Base-by-base conservation (phyloP, 139 green algal species). In the Trebouxia sp. region DNA sequence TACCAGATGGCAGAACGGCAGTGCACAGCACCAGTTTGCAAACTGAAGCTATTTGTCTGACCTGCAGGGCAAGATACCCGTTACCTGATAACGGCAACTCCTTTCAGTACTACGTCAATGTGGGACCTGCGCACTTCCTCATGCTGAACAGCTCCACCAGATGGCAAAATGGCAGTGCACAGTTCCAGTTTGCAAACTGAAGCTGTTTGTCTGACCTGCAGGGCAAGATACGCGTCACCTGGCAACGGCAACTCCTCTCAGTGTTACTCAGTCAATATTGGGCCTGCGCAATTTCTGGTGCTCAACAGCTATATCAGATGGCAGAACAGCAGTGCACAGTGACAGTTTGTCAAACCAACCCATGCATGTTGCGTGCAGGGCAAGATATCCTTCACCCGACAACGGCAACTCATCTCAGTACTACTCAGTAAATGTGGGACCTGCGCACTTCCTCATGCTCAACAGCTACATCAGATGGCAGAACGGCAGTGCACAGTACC, bases 121-220 rank as follows among this genome's bases (percentile, higher is more conserved):
- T 70, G 32, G 75, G 75, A 6, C 75, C 75, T 17, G 75, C 75
- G 28, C 75, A 80, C 30, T 62, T 66, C 28, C 45, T 80, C 75
- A 45, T 50, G 48, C 50, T 80, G 11, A 50, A 43, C 75, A 32
- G n/a, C 22, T 80, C 69, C 75, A 67, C 43, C 17, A 62, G 45
- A 17, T 69, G 30, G 30, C n/a, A 65, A 28, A 80, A 80, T 28
- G 58, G 45, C 75, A 80, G 75, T 24, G 75, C 75, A 5, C 80
- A 84, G 72, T 81, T 76, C 56, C 41, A 30, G 24, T 84, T 76
- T 47, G 39, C n/a, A n/a, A n/a, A n/a, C n/a, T n/a, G n/a, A n/a
- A n/a, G n/a, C n/a, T n/a, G n/a, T n/a, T n/a, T n/a, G n/a, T n/a
- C n/a, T n/a, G n/a, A n/a, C n/a, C n/a, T n/a, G n/a, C n/a, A n/a